Evolutionary conservation across 2,329 filamentous ascomycete species (phyloP).

Genomic region (Ceratocystis papillata): DNA sequence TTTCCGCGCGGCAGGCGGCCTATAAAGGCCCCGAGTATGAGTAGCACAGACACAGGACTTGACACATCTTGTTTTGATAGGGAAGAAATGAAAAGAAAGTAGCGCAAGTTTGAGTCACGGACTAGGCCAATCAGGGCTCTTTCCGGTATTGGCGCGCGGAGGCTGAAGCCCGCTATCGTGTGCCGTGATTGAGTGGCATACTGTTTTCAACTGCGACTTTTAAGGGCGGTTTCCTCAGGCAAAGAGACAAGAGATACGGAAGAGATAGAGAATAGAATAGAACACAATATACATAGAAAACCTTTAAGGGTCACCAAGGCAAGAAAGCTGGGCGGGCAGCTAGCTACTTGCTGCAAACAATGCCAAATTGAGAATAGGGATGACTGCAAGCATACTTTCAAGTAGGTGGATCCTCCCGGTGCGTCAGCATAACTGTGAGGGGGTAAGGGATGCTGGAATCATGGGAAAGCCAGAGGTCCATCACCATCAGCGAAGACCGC

Average conservation of each 20-base stretch:
- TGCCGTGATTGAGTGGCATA: not conserved
- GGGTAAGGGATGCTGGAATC: not conserved
- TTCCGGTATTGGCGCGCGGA: constrained; percentile 4
- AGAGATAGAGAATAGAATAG: not conserved
- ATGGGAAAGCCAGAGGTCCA: too few species aligned
- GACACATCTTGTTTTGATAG: constrained; percentile 3
- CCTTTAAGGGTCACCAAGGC: too few species aligned
- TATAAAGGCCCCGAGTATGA: too few species aligned
- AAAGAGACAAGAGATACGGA: too few species aligned
- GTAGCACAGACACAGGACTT: not conserved
- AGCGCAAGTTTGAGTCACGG: constrained; percentile 10
- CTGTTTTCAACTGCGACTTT: not conserved
- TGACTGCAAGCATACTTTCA: not conserved
- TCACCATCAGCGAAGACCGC: too few species aligned
- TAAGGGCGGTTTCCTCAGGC: not conserved
- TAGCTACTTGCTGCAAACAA: too few species aligned
- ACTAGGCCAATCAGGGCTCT: not conserved
- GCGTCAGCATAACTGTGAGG: not conserved
- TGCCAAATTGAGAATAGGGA: not conserved
- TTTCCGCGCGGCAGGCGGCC: too few species aligned
- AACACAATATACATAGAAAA: not conserved
- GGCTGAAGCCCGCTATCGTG: constrained; percentile 15
- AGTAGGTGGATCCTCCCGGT: not conserved
- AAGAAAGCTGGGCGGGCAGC: too few species aligned
- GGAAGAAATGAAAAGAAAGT: not conserved